phyloP scores from a whole-genome alignment of 345 rosid genomes.

The Arabidopsis arenosa region DNA sequence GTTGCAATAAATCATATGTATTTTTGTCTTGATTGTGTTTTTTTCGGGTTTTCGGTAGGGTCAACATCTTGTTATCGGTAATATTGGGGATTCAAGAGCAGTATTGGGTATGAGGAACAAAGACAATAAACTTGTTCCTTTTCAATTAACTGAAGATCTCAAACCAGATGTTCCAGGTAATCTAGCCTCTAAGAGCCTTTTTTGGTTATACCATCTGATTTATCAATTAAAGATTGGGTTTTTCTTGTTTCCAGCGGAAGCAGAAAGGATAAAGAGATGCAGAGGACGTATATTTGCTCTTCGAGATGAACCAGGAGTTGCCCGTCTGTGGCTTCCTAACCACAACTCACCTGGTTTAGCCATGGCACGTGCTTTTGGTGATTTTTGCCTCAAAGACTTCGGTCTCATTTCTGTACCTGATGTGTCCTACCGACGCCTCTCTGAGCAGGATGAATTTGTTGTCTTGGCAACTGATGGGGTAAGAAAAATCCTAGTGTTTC shows the following conservation, averaged over 20 bases:
- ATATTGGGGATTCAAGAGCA: conserved; percentile 95
- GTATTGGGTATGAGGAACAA: conserved; percentile 77
- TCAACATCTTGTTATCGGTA: conserved; percentile 78
- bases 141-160: conserved; percentile 89
- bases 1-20: background rate
- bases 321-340: conserved; percentile 96
- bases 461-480: conserved; percentile 99
- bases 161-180: conserved; percentile 97
- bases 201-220: background rate
- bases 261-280: conserved; percentile 83
- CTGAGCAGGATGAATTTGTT: conserved; percentile 83
- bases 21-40: background rate
- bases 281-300: conserved; percentile 96
- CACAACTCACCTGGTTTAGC: conserved; percentile 95
- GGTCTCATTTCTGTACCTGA: conserved; percentile 98
- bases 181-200: background rate
- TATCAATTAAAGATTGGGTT: background rate
- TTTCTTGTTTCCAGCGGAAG: conserved; percentile 65
- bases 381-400: conserved; percentile 92
- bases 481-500: conserved; percentile 32
- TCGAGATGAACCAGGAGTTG: conserved; percentile 91
- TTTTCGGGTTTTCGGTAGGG: conserved; percentile 54
- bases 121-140: conserved; percentile 68
- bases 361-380: conserved; percentile 99
- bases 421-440: conserved; percentile 61